Conservation (phyloP, 176 grass and related monocot species). For the Eremochloa ophiuroides region DNA sequence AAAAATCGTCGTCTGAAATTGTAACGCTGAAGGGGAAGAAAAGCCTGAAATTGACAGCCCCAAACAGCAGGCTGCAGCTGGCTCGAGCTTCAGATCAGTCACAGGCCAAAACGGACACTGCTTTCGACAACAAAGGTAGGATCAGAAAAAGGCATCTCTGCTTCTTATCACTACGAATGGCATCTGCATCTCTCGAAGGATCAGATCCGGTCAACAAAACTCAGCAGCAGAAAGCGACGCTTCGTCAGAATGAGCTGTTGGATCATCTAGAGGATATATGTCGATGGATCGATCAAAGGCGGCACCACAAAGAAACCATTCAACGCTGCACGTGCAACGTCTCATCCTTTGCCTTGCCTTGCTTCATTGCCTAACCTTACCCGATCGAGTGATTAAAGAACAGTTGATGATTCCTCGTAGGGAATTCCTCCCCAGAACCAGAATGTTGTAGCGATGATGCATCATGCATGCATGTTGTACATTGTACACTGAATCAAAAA, state of each 20-base stretch:
- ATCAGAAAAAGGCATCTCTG: neutral
- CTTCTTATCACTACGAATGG: neutral
- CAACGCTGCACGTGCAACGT: slow-evolving; percentile 24
- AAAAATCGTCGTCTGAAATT: neutral
- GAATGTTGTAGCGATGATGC: neutral
- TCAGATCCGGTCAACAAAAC: slow-evolving; percentile 38
- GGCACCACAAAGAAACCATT: neutral
- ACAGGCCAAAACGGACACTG: neutral
- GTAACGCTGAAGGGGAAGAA: neutral
- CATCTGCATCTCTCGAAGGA: neutral
- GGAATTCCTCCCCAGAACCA: neutral
- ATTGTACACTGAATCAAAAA: neutral
- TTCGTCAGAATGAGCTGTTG: neutral
- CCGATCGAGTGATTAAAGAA: neutral
- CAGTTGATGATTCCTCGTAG: neutral
- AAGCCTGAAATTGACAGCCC: neutral
- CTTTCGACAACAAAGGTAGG: neutral
- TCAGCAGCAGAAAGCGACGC: slow-evolving; percentile 16
- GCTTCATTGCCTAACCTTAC: slow-evolving; percentile 41
- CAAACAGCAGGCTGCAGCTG: neutral
- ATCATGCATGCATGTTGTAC: neutral
- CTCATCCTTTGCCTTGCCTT: neutral
- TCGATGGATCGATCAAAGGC: neutral
- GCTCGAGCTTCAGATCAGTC: neutral
- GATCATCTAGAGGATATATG: slow-evolving; percentile 22